Base-by-base conservation (phyloP, 495 filamentous ascomycete genomes). In the Penicillium turbatum region DNA sequence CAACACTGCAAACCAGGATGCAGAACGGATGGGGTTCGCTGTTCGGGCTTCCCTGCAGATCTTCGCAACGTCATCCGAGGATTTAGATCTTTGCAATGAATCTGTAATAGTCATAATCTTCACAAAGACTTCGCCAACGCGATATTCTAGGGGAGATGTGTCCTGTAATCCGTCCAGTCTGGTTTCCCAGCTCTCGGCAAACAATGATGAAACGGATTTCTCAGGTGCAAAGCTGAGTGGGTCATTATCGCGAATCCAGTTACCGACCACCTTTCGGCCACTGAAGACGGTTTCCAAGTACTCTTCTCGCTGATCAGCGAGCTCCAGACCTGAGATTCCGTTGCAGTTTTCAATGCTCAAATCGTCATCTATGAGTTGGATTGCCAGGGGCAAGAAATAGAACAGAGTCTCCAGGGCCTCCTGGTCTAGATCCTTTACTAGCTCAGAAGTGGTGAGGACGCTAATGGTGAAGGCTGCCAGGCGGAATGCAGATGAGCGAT, bases 401-500 rank as follows among this genome's bases (percentile, higher is more conserved):
- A 80, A 69, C n/a, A 77, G 48, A 8, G 65, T 69, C 24, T 72
- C 61, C 7, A 72, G 61, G 29, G 68, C 61, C 10, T 70, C 66
- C 6, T 48, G 36, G 38, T 62, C 61, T 15, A 78, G 55, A n/a
- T 68, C 45, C 19, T 53, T 39, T 10, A 56, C 51, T 10, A 74
- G 27, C 11, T 72, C 55, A 21, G 65, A 57, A 7, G 51, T 64
- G 19, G 68, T 69, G 12, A 92, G 53, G 11, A 91, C 60, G 44
- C 73, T 77, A 12, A 76, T 71, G 0, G 80, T 79, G 67, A 88
- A 95, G 38, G 81, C 67, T 15, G 85, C 81, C 72, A 95, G 84
- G 44, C 93, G 77, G 29, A 92, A 80, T 15, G 88, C 82, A 48
- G 80, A 73, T 1, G 90, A 90, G 17, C 82, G 82, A 1, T 87